Conservation (phyloP, 306 rosid genomes). For the Quercus gilva region DNA sequence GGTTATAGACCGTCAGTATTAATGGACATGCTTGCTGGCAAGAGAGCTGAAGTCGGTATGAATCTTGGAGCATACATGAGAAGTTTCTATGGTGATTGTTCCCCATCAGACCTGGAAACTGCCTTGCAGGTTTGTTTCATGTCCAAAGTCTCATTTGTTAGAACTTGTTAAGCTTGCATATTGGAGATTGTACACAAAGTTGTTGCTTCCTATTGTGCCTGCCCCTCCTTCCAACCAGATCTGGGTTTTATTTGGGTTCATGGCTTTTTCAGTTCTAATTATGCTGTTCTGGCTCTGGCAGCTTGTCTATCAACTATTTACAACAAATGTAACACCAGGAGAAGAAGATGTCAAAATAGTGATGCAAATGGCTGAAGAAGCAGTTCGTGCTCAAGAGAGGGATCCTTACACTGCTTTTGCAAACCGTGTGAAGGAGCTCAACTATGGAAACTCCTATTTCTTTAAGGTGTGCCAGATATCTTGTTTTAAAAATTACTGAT, state of each 20-base stretch:
- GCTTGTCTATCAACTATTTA: conserved; percentile 95
- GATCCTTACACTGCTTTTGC: conserved; percentile 92
- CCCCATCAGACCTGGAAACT: conserved; percentile 95
- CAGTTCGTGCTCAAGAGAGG: conserved; percentile 91
- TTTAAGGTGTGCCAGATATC: conserved; percentile 62
- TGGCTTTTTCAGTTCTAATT: neutral
- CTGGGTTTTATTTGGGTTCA: neutral
- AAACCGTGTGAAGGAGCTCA: conserved; percentile 96
- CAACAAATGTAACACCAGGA: conserved; percentile 70
- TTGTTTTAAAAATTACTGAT: conserved; percentile 22
- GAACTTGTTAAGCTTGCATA: neutral
- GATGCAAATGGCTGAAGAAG: conserved; percentile 99
- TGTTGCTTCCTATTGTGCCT: neutral
- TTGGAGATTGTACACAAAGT: neutral
- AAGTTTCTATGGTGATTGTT: conserved; percentile 90
- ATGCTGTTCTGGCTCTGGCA: conserved; percentile 41
- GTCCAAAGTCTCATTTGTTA: conserved; percentile 2
- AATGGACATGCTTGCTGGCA: conserved; percentile 97
- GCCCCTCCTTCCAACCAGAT: neutral
- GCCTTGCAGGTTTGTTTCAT: conserved; percentile 80
- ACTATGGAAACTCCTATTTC: conserved; percentile 94
- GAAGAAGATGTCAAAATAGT: conserved; percentile 91
- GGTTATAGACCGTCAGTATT: conserved; percentile 92
- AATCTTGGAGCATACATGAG: conserved; percentile 96
- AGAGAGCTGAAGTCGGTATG: conserved; percentile 95